Base-by-base conservation (phyloP, 805 yeast genomes). In the Zygosaccharomyces pseudorouxii region DNA sequence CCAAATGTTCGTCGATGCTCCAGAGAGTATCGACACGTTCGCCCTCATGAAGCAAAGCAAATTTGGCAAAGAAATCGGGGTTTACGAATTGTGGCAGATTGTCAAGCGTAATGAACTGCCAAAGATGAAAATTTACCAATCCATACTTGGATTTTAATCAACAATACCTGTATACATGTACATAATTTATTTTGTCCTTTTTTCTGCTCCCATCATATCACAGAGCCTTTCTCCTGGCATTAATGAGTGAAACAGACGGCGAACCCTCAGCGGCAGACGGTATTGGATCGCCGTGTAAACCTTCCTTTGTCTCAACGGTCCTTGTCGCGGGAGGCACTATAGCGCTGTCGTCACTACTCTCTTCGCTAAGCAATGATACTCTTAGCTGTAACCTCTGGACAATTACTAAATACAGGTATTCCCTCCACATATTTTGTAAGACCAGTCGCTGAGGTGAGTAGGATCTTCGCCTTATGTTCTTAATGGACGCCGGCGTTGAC, bases 351-450 rank as follows among this genome's bases (percentile, higher is more conserved):
- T 25, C 14, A 55, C 8, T 48, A 49, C 25, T 8, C n/a, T 3
- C n/a, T 22, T 29, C 38, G 19, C 36, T 8, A 22, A 36, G 42
- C 23, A 54, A 42, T 2, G 56, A 46, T 4, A 68, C 18, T 49
- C 73, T 58, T 56, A 71, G 56, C 16, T 57, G 53, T 12, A 68
- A 60, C 46, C 74, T 55, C 38, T 60, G 63, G 0, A 60, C 55
- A n/a, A 70, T 54, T n/a, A 67, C 65, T 10, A 60, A 46, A 39
- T 56, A 54, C 29, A 70, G 44, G 45, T 70, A 70, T 40, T 63
- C 43, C 38, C 56, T 62, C 74, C 74, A 71, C 1, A 70, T 45
- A 25, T 46, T 44, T 20, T 49, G 51, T 18, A 56, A 19, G 6
- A 39, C 42, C 9, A 46, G 47, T 29, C 46, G 40, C 35, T 45